A percentile compares a stretch with the other conserved stretches of the same genome.
phyloP scores from a whole-genome alignment of 2,329 filamentous ascomycete genomes.

The Akanthomyces lecanii region DNA sequence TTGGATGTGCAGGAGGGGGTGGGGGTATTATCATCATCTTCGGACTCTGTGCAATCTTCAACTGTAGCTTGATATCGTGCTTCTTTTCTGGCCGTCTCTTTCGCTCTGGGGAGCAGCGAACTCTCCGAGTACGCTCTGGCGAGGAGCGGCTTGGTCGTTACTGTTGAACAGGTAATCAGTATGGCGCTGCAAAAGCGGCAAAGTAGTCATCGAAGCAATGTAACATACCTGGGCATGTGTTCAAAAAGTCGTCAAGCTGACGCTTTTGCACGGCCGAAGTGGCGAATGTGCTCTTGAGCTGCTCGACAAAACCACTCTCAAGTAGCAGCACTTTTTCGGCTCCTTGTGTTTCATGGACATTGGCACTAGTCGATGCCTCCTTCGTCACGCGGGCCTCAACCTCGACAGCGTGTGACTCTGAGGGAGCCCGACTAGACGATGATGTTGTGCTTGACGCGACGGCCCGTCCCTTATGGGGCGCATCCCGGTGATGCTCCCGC shows the following conservation, averaged over 20 bases:
- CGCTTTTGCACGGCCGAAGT: background rate
- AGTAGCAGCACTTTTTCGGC: background rate
- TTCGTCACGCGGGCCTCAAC: background rate
- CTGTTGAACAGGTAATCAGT: background rate
- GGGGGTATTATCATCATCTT: background rate
- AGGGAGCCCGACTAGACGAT: background rate
- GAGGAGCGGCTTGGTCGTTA: background rate
- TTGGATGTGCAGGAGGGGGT: background rate
- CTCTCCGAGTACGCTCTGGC: constrained; percentile 10
- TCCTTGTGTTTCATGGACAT: background rate
- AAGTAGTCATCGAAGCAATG: background rate
- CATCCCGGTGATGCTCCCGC: background rate
- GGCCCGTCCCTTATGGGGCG: background rate
- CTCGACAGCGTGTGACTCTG: background rate
- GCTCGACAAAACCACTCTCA: background rate
- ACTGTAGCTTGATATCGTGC: constrained; percentile 13
- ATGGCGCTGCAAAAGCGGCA: background rate
- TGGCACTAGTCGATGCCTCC: background rate
- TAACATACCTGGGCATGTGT: background rate
- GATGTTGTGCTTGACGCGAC: background rate
- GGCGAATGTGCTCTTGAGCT: background rate
- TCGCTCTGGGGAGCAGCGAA: background rate
- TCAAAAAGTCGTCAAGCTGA: background rate
- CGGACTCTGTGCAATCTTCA: constrained; percentile 9
- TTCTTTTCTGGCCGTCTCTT: background rate